Conservation (phyloP, 106 monocot genomes). For the Dendrobium catenatum region DNA sequence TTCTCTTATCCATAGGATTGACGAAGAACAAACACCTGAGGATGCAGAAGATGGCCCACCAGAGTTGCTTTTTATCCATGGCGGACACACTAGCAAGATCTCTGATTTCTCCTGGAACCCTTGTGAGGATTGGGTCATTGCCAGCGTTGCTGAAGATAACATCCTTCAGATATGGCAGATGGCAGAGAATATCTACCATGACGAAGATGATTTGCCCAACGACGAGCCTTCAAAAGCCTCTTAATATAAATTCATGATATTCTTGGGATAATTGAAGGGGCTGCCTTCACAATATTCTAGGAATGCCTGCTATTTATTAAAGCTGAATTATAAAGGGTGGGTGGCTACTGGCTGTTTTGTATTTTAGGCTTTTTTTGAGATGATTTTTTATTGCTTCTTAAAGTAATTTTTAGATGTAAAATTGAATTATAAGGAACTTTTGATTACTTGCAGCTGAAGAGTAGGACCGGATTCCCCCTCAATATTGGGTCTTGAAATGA, state of each 20-base stretch:
- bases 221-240: conserved; percentile 4
- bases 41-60: conserved; percentile 93
- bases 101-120: conserved; percentile 99
- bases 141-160: conserved; percentile 95
- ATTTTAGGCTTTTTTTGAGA: too few species aligned
- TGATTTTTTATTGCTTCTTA: too few species aligned
- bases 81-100: conserved; percentile 98
- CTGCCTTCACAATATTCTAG: too few species aligned
- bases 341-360: too few species aligned
- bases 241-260: neutral
- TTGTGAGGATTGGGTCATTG: conserved; percentile 77
- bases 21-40: conserved; percentile 77
- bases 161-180: conserved; percentile 99
- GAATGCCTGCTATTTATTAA: too few species aligned
- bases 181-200: conserved; percentile 98
- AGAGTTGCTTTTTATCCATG: conserved; percentile 89
- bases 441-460: too few species aligned
- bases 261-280: too few species aligned
- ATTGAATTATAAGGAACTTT: too few species aligned
- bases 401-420: too few species aligned
- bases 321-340: too few species aligned
- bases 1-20: conserved; percentile 46
- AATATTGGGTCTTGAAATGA: too few species aligned
- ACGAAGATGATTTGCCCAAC: conserved; percentile 44
- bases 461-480: too few species aligned